Percentiles rank a stretch among this genome's conserved stretches.
These are phyloP conservation scores for Diaporthe ilicicola DNA, from an alignment of 2,329 filamentous ascomycete species.

Conservation along the genomic window DNA sequence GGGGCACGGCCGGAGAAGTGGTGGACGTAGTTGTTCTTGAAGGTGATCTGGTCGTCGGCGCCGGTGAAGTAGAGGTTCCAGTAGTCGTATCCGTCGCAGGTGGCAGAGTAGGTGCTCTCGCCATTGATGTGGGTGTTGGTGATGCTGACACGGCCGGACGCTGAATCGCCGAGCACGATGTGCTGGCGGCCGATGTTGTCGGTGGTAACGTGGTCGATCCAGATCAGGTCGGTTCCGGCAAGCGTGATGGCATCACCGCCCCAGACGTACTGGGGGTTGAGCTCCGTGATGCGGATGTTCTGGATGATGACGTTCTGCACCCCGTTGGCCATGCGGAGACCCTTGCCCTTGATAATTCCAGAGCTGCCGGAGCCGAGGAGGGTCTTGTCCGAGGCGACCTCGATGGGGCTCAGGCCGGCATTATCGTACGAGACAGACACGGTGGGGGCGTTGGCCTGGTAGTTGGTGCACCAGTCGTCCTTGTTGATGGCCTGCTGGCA, in stretches of 20 bases:
- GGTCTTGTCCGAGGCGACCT: conserved; percentile 65
- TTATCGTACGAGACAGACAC: conserved; percentile 57
- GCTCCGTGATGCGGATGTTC: conserved; percentile 63
- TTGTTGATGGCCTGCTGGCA: conserved; percentile 70
- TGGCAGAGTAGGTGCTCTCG: conserved; percentile 60
- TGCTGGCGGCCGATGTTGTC: conserved; percentile 68
- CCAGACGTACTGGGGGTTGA: conserved; percentile 66
- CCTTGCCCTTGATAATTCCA: conserved; percentile 67
- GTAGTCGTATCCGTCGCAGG: conserved; percentile 68
- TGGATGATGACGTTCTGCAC: conserved; percentile 68
- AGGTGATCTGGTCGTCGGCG: conserved; percentile 61
- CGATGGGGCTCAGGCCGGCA: conserved; percentile 58
- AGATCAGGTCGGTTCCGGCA: conserved; percentile 54
- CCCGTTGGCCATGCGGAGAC: conserved; percentile 56
- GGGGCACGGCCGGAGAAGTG: conserved; percentile 64
- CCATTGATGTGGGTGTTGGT: conserved; percentile 69
- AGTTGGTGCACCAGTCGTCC: conserved; percentile 66
- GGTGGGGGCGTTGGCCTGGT: conserved; percentile 59
- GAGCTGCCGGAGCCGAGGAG: conserved; percentile 60
- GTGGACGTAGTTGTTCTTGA: conserved; percentile 70
- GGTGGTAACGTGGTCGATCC: conserved; percentile 64
- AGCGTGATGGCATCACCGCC: conserved; percentile 66
- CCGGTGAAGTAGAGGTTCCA: conserved; percentile 67
- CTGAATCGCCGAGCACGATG: conserved; percentile 64
- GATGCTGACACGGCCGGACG: conserved; percentile 64